phyloP scores from a whole-genome alignment of 805 yeast genomes.

The Ogataea nakhonphanomensis region DNA sequence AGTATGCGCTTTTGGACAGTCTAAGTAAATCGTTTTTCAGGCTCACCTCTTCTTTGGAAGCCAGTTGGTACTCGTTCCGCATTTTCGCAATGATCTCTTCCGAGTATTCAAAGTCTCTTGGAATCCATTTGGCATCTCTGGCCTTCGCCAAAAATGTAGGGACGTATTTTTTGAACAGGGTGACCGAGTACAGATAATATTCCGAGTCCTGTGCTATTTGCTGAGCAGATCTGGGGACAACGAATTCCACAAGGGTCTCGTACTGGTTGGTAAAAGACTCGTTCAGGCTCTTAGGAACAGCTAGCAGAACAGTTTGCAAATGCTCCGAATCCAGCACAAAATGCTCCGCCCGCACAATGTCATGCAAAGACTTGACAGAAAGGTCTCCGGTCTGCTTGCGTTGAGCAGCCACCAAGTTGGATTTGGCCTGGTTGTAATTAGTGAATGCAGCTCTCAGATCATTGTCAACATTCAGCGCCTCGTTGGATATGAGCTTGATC shows the following conservation, averaged over 20 bases:
- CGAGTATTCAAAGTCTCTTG: constrained; percentile 87
- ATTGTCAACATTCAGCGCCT: constrained; percentile 76
- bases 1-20: constrained; percentile 83
- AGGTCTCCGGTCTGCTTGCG: constrained; percentile 92
- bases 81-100: constrained; percentile 69
- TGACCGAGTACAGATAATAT: constrained; percentile 68
- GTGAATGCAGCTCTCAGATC: constrained; percentile 80
- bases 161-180: constrained; percentile 78
- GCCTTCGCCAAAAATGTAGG: constrained; percentile 65
- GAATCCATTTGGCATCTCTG: constrained; percentile 86
- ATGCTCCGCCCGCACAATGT: constrained; percentile 77
- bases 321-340: constrained; percentile 85
- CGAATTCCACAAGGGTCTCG: constrained; percentile 75
- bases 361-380: constrained; percentile 86
- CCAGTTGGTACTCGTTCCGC: constrained; percentile 75
- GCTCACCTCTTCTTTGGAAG: constrained; percentile 69
- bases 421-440: constrained; percentile 75
- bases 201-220: constrained; percentile 71
- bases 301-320: constrained; percentile 79
- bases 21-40: constrained; percentile 75
- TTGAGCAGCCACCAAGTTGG: constrained; percentile 82
- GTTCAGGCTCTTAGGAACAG: constrained; percentile 69
- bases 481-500: constrained; percentile 64
- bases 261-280: constrained; percentile 63
- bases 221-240: constrained; percentile 87